Conservation (phyloP, 225 moss, liverwort and hornwort genomes). For the Sphagnum contortum region DNA sequence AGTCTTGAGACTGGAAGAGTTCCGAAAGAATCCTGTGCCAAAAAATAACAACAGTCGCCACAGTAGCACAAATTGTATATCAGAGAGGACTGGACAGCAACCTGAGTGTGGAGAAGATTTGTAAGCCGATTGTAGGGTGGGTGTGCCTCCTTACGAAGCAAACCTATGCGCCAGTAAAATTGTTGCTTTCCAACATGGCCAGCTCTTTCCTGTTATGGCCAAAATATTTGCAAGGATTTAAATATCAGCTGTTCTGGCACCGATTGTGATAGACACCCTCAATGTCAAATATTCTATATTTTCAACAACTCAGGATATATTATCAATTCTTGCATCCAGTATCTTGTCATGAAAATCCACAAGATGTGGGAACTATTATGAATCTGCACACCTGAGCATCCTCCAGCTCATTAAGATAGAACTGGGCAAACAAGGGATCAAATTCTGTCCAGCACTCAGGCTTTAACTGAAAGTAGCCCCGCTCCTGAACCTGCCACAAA, state of each 20-base stretch:
- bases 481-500: conserved; percentile 65
- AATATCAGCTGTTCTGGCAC: too few relatives aligned
- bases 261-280: too few relatives aligned
- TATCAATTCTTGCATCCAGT: too few relatives aligned
- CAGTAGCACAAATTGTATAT: too few relatives aligned
- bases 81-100: conserved; percentile 3
- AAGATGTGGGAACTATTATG: too few relatives aligned
- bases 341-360: too few relatives aligned
- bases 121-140: conserved; percentile 71
- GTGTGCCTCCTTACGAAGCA: conserved; percentile 40
- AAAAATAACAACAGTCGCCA: too few relatives aligned
- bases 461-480: conserved; percentile 88
- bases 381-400: conserved; percentile 64
- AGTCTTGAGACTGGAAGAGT: too few relatives aligned
- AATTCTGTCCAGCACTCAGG: conserved; percentile 88
- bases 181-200: conserved; percentile 65
- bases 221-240: too few relatives aligned
- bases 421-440: conserved; percentile 96
- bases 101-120: conserved; percentile 75
- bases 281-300: too few relatives aligned
- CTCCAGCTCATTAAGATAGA: conserved; percentile 76
- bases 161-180: conserved; percentile 72
- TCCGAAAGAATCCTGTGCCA: too few relatives aligned
- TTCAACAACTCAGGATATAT: too few relatives aligned
- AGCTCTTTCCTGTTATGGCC: conserved; percentile 60